Conservation (phyloP, 345 rosid genomes). For the Excoecaria agallocha region DNA sequence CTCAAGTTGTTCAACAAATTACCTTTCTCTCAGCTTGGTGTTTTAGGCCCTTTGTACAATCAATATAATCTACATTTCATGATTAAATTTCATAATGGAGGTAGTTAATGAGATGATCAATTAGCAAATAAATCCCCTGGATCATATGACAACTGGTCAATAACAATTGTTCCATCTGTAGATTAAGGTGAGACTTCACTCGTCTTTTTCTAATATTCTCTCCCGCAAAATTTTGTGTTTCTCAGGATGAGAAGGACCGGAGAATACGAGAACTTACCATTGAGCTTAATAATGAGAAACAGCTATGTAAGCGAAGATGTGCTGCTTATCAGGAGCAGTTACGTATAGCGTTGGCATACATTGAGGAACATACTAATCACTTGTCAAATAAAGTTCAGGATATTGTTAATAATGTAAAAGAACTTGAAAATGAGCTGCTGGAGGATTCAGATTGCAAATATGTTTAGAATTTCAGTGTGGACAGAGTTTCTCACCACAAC, state of each 20-base stretch:
- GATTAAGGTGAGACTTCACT: background rate
- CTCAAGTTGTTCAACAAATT: background rate
- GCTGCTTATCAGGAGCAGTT: conserved; percentile 42
- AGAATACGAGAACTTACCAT: conserved; percentile 43
- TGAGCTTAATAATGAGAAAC: conserved; percentile 49
- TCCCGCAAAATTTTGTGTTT: background rate
- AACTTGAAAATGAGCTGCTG: conserved; percentile 34
- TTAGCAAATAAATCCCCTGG: background rate
- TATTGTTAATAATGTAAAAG: conserved; percentile 38
- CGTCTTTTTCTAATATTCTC: background rate
- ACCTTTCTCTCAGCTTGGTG: background rate
- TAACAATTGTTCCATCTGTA: background rate
- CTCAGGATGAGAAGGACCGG: conserved; percentile 47
- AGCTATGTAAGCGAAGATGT: conserved; percentile 39
- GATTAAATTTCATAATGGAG: background rate
- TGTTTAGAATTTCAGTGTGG: too few relatives aligned
- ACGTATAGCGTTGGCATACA: conserved; percentile 27
- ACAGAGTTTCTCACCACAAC: too few relatives aligned
- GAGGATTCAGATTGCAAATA: conserved; percentile 27
- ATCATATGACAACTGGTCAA: background rate
- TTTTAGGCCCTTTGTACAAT: background rate
- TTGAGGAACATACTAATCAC: conserved; percentile 46
- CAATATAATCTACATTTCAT: background rate
- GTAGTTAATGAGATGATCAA: background rate
- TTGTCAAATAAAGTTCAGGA: conserved; percentile 40